A percentile compares a stretch with the other conserved stretches of the same genome.
Evolutionary conservation across 768 basidiomycete genomes (phyloP).

Genomic region (Trametes villosa): DNA sequence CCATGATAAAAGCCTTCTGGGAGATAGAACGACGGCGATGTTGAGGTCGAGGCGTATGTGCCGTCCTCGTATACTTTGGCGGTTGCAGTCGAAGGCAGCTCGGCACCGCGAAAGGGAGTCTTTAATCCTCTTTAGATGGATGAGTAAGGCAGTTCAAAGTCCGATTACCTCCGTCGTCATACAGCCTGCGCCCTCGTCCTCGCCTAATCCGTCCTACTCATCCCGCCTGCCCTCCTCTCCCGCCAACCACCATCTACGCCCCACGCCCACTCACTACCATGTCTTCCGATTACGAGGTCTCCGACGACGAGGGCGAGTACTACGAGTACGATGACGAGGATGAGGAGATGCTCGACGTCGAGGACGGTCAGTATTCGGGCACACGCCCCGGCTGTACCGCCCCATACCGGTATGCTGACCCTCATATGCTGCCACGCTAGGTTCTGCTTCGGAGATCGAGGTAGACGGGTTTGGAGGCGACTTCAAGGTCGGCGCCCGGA

Average conservation of each 20-base stretch:
- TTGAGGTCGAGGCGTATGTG: too few species aligned
- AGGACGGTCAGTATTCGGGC: slow-evolving; percentile 49
- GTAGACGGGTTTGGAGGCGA: slow-evolving; percentile 69
- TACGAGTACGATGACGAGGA: slow-evolving; percentile 75
- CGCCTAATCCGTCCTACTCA: slow-evolving; percentile 19
- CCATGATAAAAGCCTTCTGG: too few species aligned
- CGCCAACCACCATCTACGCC: slow-evolving; percentile 3
- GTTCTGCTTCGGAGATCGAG: slow-evolving; percentile 61
- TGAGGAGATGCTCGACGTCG: slow-evolving; percentile 64
- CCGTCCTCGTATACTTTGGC: too few species aligned
- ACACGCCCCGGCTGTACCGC: slow-evolving; percentile 24
- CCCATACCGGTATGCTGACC: slow-evolving; percentile 26
- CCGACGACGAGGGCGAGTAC: slow-evolving; percentile 68
- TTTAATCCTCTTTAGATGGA: neutral
- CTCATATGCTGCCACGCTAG: slow-evolving; percentile 30
- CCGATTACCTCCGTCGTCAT: slow-evolving; percentile 14
- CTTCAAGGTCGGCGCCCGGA: slow-evolving; percentile 59
- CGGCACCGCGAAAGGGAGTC: too few species aligned
- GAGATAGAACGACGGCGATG: too few species aligned
- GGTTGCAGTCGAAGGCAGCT: too few species aligned
- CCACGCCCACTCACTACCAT: slow-evolving; percentile 28
- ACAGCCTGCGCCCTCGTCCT: slow-evolving; percentile 8
- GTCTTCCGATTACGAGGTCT: slow-evolving; percentile 73
- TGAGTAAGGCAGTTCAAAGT: slow-evolving; percentile 11
- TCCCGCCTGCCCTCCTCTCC: slow-evolving; percentile 1